phyloP scores from a whole-genome alignment of 1,284 basidiomycete genomes.

The Heliocybe sulcata region DNA sequence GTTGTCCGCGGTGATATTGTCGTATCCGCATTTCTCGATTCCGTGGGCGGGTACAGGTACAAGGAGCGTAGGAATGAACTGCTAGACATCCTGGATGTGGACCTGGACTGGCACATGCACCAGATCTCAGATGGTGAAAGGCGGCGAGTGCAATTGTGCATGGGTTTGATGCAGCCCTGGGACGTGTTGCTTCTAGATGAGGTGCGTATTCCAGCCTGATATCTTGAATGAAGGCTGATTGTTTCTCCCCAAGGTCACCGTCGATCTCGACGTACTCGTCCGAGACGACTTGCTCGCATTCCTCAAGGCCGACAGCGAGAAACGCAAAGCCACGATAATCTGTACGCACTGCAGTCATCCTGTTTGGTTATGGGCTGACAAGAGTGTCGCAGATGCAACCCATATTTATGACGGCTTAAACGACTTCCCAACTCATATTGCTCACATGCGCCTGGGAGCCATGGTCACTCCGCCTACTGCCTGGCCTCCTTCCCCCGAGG shows the following conservation, averaged over 20 bases:
- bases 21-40: conserved; percentile 88
- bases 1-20: conserved; percentile 90
- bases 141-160: conserved; percentile 89
- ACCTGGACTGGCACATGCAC: conserved; percentile 91
- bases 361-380: no score
- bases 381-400: conserved; percentile 67
- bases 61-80: conserved; percentile 83
- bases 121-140: conserved; percentile 95
- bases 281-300: conserved; percentile 87
- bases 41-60: conserved; percentile 92
- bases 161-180: conserved; percentile 97
- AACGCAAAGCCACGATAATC: conserved; percentile 83
- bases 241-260: conserved; percentile 60
- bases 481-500: conserved; percentile 47
- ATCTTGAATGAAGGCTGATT: neutral
- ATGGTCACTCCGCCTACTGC: conserved; percentile 59
- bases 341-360: no score
- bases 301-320: conserved; percentile 77
- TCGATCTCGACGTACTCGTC: conserved; percentile 97
- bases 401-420: conserved; percentile 93
- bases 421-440: conserved; percentile 84
- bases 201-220: conserved; percentile 29
- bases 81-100: conserved; percentile 90
- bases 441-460: conserved; percentile 81
- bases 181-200: conserved; percentile 92